Conservation (phyloP, 2,329 filamentous ascomycete species). For the Lachnellula occidentalis region DNA sequence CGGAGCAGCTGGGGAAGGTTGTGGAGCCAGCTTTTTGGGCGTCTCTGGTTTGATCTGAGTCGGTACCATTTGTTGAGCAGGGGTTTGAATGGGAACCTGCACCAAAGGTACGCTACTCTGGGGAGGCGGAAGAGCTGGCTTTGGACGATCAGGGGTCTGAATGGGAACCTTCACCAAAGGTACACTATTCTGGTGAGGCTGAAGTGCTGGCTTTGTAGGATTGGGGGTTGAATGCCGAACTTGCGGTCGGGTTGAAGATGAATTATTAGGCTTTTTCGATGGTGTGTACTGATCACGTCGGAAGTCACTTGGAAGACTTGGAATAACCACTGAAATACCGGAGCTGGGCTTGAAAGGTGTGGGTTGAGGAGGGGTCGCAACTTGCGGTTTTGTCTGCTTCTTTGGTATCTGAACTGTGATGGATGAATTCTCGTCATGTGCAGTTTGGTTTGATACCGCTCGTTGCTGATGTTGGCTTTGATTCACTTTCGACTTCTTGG, state of each 20-base stretch:
- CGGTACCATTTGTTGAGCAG: slow-evolving; percentile 10
- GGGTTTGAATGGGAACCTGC: not conserved
- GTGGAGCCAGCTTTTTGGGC: not conserved
- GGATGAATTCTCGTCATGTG: slow-evolving; percentile 15
- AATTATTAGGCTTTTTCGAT: slow-evolving; percentile 30
- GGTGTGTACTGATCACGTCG: slow-evolving; percentile 22
- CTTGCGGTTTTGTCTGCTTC: not conserved
- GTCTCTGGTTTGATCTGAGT: slow-evolving; percentile 2
- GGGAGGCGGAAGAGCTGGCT: not conserved
- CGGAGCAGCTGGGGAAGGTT: not conserved
- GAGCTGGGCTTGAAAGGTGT: slow-evolving; percentile 36
- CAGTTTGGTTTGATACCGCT: not conserved
- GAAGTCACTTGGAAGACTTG: slow-evolving; percentile 19
- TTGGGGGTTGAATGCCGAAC: slow-evolving; percentile 39
- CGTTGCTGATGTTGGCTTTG: slow-evolving; percentile 1
- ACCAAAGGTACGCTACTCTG: too few species aligned
- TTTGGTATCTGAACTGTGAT: slow-evolving; percentile 9
- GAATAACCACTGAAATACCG: slow-evolving; percentile 24
- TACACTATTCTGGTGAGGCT: not conserved
- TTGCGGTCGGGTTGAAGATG: slow-evolving; percentile 26
- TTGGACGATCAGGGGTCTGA: not conserved
- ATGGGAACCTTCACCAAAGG: not conserved
- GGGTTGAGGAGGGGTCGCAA: slow-evolving; percentile 18
- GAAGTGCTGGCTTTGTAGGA: slow-evolving; percentile 39
- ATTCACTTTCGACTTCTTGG: slow-evolving; percentile 13